phyloP scores from a whole-genome alignment of 2,329 filamentous ascomycete genomes.

The Alternaria infectoria region DNA sequence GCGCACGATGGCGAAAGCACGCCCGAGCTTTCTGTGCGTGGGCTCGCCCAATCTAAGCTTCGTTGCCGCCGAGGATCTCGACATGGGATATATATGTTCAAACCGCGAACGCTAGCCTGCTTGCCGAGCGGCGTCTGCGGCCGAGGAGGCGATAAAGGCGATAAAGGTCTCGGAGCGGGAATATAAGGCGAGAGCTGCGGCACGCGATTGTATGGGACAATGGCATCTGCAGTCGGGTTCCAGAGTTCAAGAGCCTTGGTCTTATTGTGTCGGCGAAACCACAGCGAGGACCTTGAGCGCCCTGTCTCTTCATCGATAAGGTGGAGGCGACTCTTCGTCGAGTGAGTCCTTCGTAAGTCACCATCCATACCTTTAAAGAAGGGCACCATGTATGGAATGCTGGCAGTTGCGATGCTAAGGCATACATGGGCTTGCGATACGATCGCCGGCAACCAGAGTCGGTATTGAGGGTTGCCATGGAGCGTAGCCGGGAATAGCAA shows the following conservation, averaged over 20 bases:
- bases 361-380: conserved; percentile 33
- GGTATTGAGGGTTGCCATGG: conserved; percentile 30
- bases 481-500: conserved; percentile 39
- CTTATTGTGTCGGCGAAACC: conserved; percentile 21
- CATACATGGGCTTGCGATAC: conserved; percentile 38
- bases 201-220: conserved; percentile 19
- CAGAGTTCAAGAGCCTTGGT: conserved; percentile 12
- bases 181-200: conserved; percentile 30
- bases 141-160: conserved; percentile 24
- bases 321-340: conserved; percentile 14
- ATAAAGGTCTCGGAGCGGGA: conserved; percentile 23
- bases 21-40: conserved; percentile 37
- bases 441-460: conserved; percentile 38
- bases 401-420: conserved; percentile 39
- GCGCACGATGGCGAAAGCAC: conserved; percentile 33
- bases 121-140: conserved; percentile 18
- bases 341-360: conserved; percentile 20
- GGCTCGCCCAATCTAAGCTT: conserved; percentile 17
- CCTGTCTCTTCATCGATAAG: conserved; percentile 9
- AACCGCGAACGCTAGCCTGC: conserved; percentile 26
- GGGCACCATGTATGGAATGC: conserved; percentile 43
- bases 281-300: conserved; percentile 12
- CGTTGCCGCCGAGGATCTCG: conserved; percentile 6
- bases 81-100: conserved; percentile 32
- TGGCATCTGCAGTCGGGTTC: conserved; percentile 15